Evolutionary conservation across 768 basidiomycete genomes (phyloP).

Genomic region (Phallus indusiatus): DNA sequence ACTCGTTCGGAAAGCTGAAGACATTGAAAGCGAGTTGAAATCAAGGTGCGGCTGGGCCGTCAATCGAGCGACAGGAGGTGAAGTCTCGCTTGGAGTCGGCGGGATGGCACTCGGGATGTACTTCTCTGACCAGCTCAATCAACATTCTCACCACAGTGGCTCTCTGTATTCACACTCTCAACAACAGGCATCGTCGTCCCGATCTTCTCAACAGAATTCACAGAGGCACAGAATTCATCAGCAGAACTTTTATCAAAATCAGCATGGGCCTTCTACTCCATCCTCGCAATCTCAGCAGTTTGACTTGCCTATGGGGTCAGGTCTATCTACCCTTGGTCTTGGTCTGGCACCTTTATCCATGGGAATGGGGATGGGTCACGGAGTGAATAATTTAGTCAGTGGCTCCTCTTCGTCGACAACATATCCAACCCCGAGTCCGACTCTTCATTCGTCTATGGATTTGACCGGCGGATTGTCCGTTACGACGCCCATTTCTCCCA

Average conservation of each 20-base stretch:
- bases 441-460: conserved; percentile 1
- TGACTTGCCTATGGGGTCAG: conserved; percentile 1
- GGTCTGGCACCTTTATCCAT: not conserved
- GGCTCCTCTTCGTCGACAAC: not conserved
- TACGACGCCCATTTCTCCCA: conserved; percentile 4
- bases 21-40: conserved; percentile 55
- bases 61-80: not conserved
- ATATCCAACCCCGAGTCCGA: conserved; percentile 2
- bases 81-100: not conserved
- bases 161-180: not conserved
- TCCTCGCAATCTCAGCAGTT: not conserved
- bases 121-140: not conserved
- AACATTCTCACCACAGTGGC: not conserved
- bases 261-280: not conserved
- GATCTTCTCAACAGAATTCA: not conserved
- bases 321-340: not conserved
- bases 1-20: conserved; percentile 61
- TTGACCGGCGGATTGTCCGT: conserved; percentile 8
- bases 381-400: not conserved
- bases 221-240: not conserved
- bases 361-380: not conserved
- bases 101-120: not conserved
- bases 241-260: not conserved
- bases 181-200: not conserved
- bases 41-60: not conserved